Percentiles rank a stretch among this genome's conserved stretches.
phyloP scores from a whole-genome alignment of 495 filamentous ascomycete genomes.

The Cenococcum geophilum region DNA sequence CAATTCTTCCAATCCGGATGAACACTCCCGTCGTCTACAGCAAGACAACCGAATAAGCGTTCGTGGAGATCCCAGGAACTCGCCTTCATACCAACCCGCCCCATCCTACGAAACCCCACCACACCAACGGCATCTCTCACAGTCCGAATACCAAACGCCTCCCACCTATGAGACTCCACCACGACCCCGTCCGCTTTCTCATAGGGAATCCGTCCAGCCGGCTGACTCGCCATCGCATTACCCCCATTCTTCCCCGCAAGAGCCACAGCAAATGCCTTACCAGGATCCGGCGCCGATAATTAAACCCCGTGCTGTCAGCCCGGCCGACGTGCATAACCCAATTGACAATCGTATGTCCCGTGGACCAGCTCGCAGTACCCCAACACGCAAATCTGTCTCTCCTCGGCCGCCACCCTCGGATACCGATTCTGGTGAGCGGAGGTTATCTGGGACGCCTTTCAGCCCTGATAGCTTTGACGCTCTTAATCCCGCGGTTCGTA shows the following conservation, averaged over 20 bases:
- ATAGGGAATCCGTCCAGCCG: constrained; percentile 19
- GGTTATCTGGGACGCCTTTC: constrained; percentile 66
- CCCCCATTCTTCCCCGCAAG: constrained; percentile 23
- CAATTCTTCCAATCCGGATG: constrained; percentile 1
- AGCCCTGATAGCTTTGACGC: constrained; percentile 82
- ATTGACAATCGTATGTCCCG: constrained; percentile 18
- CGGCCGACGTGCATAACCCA: constrained; percentile 34
- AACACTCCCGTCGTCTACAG: background rate
- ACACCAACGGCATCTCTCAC: constrained; percentile 16
- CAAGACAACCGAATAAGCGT: constrained; percentile 15
- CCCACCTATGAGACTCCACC: constrained; percentile 31
- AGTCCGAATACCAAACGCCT: constrained; percentile 21
- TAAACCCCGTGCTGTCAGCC: constrained; percentile 51
- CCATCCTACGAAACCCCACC: constrained; percentile 26
- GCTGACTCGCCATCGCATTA: constrained; percentile 20
- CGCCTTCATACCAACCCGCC: constrained; percentile 9
- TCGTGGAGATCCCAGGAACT: constrained; percentile 11
- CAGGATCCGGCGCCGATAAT: constrained; percentile 34
- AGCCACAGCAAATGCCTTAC: constrained; percentile 22
- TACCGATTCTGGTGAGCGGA: constrained; percentile 41
- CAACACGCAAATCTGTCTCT: constrained; percentile 70
- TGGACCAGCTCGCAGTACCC: constrained; percentile 46
- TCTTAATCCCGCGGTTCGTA: constrained; percentile 52
- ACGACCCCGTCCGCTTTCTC: constrained; percentile 29
- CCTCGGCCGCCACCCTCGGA: constrained; percentile 54